Conservation (phyloP, 306 rosid species). For the Hylodesmum podocarpum region DNA sequence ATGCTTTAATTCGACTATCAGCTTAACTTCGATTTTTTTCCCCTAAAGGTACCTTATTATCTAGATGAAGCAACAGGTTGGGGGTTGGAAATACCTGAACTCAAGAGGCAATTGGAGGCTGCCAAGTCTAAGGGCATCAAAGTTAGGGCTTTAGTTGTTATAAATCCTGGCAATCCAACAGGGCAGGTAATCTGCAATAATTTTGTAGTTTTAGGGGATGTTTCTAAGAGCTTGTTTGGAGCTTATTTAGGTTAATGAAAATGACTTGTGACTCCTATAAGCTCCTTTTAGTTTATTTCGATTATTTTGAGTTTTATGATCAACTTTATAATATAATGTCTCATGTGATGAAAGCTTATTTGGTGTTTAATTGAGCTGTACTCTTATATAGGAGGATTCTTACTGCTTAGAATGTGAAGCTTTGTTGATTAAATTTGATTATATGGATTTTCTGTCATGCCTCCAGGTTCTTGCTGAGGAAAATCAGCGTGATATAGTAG, state of each 20-base stretch:
- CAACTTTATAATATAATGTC: background rate
- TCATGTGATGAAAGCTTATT: background rate
- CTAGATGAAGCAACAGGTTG: constrained; percentile 84
- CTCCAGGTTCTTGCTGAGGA: constrained; percentile 50
- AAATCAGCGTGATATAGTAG: constrained; percentile 74
- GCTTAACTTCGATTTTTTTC: constrained; percentile 7
- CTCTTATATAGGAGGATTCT: background rate
- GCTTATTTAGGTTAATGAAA: background rate
- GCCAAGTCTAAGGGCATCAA: constrained; percentile 81
- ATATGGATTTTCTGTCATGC: constrained; percentile 19
- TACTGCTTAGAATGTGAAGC: background rate
- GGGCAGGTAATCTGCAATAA: constrained; percentile 69
- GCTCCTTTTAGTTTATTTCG: background rate
- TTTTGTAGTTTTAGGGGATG: background rate
- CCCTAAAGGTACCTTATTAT: constrained; percentile 79
- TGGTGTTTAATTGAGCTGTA: background rate
- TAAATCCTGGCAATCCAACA: constrained; percentile 97
- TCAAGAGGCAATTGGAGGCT: constrained; percentile 69
- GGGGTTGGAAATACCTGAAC: constrained; percentile 74
- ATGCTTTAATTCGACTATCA: constrained; percentile 17
- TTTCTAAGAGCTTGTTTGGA: background rate
- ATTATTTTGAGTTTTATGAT: background rate
- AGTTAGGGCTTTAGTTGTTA: constrained; percentile 91
- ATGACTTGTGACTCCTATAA: background rate
- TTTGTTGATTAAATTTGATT: background rate